A percentile compares a stretch with the other conserved stretches of the same genome.
phyloP scores from a whole-genome alignment of 179 eudicot genomes.

The Camellia oleifera region DNA sequence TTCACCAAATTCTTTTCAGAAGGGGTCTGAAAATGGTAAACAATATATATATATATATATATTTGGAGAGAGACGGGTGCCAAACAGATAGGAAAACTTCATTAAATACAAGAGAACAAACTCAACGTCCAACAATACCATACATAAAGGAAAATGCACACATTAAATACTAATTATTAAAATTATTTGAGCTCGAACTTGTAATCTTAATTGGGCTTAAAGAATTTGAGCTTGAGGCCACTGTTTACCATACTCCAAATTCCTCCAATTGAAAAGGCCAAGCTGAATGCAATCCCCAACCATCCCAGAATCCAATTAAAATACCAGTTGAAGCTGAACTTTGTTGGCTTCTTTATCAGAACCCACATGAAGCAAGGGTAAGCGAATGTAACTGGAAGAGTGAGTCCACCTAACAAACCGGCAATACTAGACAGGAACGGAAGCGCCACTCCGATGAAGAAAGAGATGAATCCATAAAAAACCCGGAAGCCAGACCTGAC shows the following conservation, averaged over 20 bases:
- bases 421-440: slow-evolving; percentile 94
- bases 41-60: no score
- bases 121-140: no score
- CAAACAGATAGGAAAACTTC: no score
- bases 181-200: no score
- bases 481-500: slow-evolving; percentile 93
- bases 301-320: slow-evolving; percentile 59
- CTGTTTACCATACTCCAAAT: slow-evolving; percentile 76
- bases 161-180: no score
- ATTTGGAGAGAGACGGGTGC: no score
- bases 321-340: slow-evolving; percentile 27
- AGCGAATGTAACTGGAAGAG: slow-evolving; percentile 27
- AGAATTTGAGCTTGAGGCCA: slow-evolving; percentile 71
- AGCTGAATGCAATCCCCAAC: slow-evolving; percentile 81
- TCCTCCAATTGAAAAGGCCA: slow-evolving; percentile 81
- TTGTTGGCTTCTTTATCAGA: slow-evolving; percentile 48
- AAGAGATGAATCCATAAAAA: slow-evolving; percentile 68
- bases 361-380: slow-evolving; percentile 99
- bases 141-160: no score
- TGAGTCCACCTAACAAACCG: slow-evolving; percentile 50
- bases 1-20: no score
- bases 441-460: slow-evolving; percentile 85
- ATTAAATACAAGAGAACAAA: no score
- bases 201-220: slow-evolving; percentile 10
- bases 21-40: no score